Conservation (phyloP, 352 stramenopile genomes). For the Globisporangium acanthophoron region DNA sequence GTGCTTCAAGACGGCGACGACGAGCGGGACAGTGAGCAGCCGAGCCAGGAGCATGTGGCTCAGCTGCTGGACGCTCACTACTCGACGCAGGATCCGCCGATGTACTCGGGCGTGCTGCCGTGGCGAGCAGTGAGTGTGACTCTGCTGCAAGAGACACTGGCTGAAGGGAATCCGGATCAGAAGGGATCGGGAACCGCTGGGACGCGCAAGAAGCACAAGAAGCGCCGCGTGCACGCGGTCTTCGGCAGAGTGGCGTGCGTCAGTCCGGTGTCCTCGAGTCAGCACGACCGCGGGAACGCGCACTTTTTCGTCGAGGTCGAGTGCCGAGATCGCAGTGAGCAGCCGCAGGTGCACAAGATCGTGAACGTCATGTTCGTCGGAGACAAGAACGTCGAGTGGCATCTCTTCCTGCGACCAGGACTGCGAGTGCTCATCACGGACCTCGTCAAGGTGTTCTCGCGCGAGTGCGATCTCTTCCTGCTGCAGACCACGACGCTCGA, state of each 20-base stretch:
- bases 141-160: slow-evolving; percentile 1
- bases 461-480: slow-evolving; percentile 56
- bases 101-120: slow-evolving; percentile 27
- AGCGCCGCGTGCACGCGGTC: slow-evolving; percentile 29
- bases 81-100: slow-evolving; percentile 30
- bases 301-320: slow-evolving; percentile 75
- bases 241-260: slow-evolving; percentile 45
- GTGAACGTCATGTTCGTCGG: slow-evolving; percentile 55
- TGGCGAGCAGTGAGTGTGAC: slow-evolving; percentile 13
- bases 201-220: slow-evolving; percentile 20
- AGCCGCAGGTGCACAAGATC: slow-evolving; percentile 3
- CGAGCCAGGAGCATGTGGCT: slow-evolving; percentile 16
- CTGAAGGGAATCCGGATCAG: neutral
- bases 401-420: slow-evolving; percentile 39
- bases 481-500: slow-evolving; percentile 33
- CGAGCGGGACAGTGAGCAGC: neutral
- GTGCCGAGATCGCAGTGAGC: neutral
- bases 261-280: slow-evolving; percentile 44
- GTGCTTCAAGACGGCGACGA: slow-evolving; percentile 24
- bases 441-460: slow-evolving; percentile 56
- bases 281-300: slow-evolving; percentile 24
- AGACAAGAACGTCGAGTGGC: slow-evolving; percentile 25
- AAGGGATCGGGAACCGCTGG: neutral
- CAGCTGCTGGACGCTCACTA: slow-evolving; percentile 27
- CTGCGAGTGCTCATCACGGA: slow-evolving; percentile 46